phyloP scores from a whole-genome alignment of 306 rosid species.

The Lupinus albus region DNA sequence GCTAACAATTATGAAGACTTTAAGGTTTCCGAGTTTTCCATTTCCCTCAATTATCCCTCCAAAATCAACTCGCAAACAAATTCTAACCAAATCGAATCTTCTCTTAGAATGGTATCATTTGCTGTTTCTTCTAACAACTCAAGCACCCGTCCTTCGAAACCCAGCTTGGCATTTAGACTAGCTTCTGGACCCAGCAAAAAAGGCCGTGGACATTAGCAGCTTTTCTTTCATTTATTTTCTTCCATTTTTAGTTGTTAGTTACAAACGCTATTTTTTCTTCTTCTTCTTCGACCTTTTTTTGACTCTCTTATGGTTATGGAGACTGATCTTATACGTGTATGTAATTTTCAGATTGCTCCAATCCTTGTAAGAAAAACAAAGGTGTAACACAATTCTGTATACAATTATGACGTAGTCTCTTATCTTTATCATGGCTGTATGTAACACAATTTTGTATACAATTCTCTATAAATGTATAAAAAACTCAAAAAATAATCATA shows the following conservation, averaged over 20 bases:
- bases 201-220: constrained; percentile 77
- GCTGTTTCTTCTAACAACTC: constrained; percentile 53
- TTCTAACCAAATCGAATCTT: constrained; percentile 6
- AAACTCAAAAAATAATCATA: too few relatives aligned
- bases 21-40: too few relatives aligned
- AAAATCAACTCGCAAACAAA: too few relatives aligned
- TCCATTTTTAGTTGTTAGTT: background rate
- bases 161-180: constrained; percentile 51
- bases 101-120: constrained; percentile 40
- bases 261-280: background rate
- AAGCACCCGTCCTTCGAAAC: constrained; percentile 42
- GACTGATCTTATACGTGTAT: too few relatives aligned
- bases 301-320: too few relatives aligned
- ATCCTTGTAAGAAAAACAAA: constrained; percentile 36
- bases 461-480: too few relatives aligned
- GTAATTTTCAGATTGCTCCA: constrained; percentile 29
- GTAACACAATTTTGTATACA: too few relatives aligned
- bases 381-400: constrained; percentile 19
- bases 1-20: constrained; percentile 33
- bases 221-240: background rate
- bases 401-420: background rate
- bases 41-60: too few relatives aligned
- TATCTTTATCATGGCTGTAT: constrained; percentile 6
- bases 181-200: constrained; percentile 85
- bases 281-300: too few relatives aligned